phyloP scores from a whole-genome alignment of 1,284 basidiomycete genomes.

The Butyriboletus appendiculatus region DNA sequence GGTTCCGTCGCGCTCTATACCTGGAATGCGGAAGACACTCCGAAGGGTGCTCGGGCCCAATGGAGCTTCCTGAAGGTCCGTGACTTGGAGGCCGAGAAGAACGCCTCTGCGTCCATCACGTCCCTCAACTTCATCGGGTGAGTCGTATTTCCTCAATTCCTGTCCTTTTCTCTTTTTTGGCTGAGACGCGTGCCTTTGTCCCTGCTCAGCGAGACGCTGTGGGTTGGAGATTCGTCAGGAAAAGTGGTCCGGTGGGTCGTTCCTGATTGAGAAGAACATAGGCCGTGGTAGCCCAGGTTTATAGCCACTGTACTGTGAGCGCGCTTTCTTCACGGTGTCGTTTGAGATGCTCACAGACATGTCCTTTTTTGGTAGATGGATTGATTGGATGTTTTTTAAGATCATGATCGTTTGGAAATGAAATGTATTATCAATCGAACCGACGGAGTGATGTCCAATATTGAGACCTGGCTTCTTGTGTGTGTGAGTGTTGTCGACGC shows the following conservation, averaged over 20 bases:
- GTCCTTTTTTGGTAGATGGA: neutral
- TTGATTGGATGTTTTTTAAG: neutral
- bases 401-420: neutral
- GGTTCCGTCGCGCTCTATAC: slow-evolving; percentile 70
- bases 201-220: slow-evolving; percentile 24
- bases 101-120: slow-evolving; percentile 51
- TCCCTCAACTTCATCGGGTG: slow-evolving; percentile 72
- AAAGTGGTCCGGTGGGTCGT: slow-evolving; percentile 26
- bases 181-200: neutral
- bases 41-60: slow-evolving; percentile 56
- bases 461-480: neutral
- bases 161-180: too few relatives aligned
- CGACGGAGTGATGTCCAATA: too few relatives aligned
- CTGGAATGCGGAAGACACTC: slow-evolving; percentile 75
- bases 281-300: neutral
- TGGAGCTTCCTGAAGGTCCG: slow-evolving; percentile 75
- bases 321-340: neutral
- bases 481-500: neutral
- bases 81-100: slow-evolving; percentile 52
- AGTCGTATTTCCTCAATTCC: slow-evolving; percentile 19
- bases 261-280: slow-evolving; percentile 17
- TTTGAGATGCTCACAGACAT: neutral
- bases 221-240: slow-evolving; percentile 28
- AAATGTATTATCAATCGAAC: neutral
- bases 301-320: neutral